Conservation (phyloP, 2,329 filamentous ascomycete species). For the Colletotrichum brevisporum region DNA sequence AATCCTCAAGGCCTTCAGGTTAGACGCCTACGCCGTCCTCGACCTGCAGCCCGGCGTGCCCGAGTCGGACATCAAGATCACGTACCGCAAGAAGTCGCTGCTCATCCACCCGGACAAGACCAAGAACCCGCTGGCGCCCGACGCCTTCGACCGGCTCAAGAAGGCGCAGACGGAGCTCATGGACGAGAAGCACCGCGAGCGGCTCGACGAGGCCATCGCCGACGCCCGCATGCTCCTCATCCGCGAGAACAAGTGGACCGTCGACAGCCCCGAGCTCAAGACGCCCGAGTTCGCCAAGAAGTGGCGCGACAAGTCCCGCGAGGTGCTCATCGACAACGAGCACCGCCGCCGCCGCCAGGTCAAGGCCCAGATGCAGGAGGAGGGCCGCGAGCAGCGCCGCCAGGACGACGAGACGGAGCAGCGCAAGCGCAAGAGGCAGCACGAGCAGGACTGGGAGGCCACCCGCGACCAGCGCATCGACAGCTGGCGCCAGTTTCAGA, state of each 20-base stretch:
- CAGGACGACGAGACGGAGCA: slow-evolving; percentile 87
- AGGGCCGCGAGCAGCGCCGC: slow-evolving; percentile 88
- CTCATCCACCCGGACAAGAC: slow-evolving; percentile 99
- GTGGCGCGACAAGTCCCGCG: slow-evolving; percentile 92
- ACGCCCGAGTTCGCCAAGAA: slow-evolving; percentile 85
- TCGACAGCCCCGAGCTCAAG: slow-evolving; percentile 88
- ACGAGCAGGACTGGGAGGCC: slow-evolving; percentile 95
- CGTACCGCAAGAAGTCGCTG: slow-evolving; percentile 97
- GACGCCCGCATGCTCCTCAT: slow-evolving; percentile 96
- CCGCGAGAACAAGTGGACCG: slow-evolving; percentile 92
- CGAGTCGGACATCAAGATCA: slow-evolving; percentile 94
- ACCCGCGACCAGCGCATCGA: slow-evolving; percentile 91
- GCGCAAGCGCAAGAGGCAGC: slow-evolving; percentile 88
- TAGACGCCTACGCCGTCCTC: slow-evolving; percentile 87
- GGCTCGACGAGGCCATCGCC: slow-evolving; percentile 93
- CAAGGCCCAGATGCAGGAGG: slow-evolving; percentile 96
- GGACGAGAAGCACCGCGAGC: slow-evolving; percentile 91
- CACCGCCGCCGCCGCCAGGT: slow-evolving; percentile 85
- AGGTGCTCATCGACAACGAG: slow-evolving; percentile 94
- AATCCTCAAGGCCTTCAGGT: slow-evolving; percentile 90
- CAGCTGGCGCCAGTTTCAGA: slow-evolving; percentile 94
- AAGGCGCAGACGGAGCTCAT: slow-evolving; percentile 93
- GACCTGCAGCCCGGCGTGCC: slow-evolving; percentile 96
- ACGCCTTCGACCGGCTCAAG: slow-evolving; percentile 96
- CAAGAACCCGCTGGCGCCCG: slow-evolving; percentile 88